A percentile compares a stretch with the other conserved stretches of the same genome.
phyloP scores from a whole-genome alignment of 1,284 basidiomycete genomes.

The Pisolithus thermaeus region DNA sequence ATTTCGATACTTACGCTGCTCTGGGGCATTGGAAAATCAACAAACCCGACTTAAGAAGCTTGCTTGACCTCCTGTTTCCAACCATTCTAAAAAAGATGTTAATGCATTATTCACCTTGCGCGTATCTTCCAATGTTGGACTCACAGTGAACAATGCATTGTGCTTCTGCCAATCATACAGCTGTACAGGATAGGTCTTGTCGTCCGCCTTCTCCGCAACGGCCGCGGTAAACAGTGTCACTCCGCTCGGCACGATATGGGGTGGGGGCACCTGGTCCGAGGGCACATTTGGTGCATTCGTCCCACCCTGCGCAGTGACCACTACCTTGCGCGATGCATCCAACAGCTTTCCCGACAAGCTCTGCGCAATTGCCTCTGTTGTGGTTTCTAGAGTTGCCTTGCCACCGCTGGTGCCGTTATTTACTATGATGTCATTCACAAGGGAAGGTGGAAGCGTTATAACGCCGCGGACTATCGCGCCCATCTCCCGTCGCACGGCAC shows the following conservation, averaged over 20 bases:
- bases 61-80: no score
- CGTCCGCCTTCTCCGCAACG: constrained; percentile 14
- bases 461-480: constrained; percentile 16
- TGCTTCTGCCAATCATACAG: constrained; percentile 20
- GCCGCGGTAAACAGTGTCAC: constrained; percentile 16
- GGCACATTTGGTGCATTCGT: constrained; percentile 1
- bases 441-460: constrained; percentile 14
- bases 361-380: constrained; percentile 8
- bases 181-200: constrained; percentile 12
- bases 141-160: constrained; percentile 13
- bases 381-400: constrained; percentile 9
- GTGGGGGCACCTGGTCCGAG: background rate
- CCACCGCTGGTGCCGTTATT: constrained; percentile 1
- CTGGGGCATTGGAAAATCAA: no score
- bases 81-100: no score
- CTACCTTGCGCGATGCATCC: constrained; percentile 10
- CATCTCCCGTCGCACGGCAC: constrained; percentile 12
- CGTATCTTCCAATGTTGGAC: background rate
- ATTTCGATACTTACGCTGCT: no score
- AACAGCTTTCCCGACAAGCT: constrained; percentile 13
- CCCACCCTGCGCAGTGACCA: constrained; percentile 16
- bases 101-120: no score
- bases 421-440: constrained; percentile 18
- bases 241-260: constrained; percentile 14
- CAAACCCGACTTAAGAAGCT: no score